Conservation (phyloP, 2,329 filamentous ascomycete genomes). For the Neocatenulostroma microsporum region DNA sequence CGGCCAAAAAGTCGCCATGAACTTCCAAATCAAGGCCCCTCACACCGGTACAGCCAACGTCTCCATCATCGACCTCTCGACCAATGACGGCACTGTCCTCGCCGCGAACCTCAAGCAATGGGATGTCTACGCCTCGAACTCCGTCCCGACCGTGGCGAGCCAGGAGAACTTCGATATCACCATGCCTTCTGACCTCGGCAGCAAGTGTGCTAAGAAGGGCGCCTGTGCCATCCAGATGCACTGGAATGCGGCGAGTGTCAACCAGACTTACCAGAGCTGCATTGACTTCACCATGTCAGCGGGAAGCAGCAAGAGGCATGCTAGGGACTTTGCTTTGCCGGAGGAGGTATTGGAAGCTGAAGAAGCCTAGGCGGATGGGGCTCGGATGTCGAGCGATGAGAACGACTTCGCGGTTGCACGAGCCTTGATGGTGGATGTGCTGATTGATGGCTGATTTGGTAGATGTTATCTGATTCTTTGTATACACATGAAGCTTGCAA, state of each 20-base stretch:
- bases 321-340: constrained; percentile 1
- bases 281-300: constrained; percentile 45
- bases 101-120: constrained; percentile 49
- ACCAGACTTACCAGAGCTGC: constrained; percentile 58
- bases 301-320: constrained; percentile 1
- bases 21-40: constrained; percentile 43
- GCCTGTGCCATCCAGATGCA: constrained; percentile 54
- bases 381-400: too few relatives aligned
- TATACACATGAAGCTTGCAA: too few relatives aligned
- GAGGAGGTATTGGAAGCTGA: too few relatives aligned
- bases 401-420: too few relatives aligned
- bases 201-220: constrained; percentile 42
- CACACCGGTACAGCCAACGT: constrained; percentile 53
- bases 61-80: constrained; percentile 48
- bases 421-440: too few relatives aligned
- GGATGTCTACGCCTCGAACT: constrained; percentile 47
- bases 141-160: constrained; percentile 34
- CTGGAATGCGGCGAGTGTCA: constrained; percentile 50
- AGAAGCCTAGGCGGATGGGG: too few relatives aligned
- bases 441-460: too few relatives aligned
- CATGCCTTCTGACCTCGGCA: constrained; percentile 44
- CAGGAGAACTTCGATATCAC: constrained; percentile 48
- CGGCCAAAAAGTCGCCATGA: constrained; percentile 42
- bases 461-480: too few relatives aligned
- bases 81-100: constrained; percentile 41